These are phyloP conservation scores for Vaccinium vitisidaea DNA, from an alignment of 148 eudicot genomes.

Conservation along the genomic window DNA sequence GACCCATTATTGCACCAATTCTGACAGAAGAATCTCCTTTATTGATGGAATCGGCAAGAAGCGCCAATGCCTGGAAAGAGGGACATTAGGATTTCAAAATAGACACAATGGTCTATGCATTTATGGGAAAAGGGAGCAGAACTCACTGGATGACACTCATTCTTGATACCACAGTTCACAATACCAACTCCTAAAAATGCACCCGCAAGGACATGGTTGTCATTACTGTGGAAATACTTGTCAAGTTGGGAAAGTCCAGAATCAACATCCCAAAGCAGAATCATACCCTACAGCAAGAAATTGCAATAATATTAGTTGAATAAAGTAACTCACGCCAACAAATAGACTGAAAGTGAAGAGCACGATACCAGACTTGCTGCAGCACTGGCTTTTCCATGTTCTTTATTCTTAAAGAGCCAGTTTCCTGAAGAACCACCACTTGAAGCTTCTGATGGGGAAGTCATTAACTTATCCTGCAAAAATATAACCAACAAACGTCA, in stretches of 20 bases:
- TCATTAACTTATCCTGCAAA: constrained; percentile 91
- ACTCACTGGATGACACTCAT: constrained; percentile 93
- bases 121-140: not conserved
- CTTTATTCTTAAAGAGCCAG: constrained; percentile 97
- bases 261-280: constrained; percentile 95
- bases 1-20: constrained; percentile 96
- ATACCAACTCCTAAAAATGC: constrained; percentile 94
- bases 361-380: constrained; percentile 89
- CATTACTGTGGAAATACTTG: constrained; percentile 90
- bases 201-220: constrained; percentile 81
- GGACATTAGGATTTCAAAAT: not conserved
- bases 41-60: constrained; percentile 74
- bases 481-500: not conserved
- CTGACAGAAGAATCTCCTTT: constrained; percentile 73
- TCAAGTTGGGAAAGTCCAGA: constrained; percentile 95
- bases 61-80: constrained; percentile 70
- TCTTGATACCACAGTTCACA: constrained; percentile 73
- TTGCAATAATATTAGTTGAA: constrained; percentile 6
- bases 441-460: constrained; percentile 65
- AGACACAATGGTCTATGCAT: not conserved
- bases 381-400: constrained; percentile 96
- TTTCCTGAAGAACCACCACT: constrained; percentile 70
- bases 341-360: constrained; percentile 5
- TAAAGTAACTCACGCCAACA: not conserved
- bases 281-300: constrained; percentile 73